phyloP scores from a whole-genome alignment of 75 land plant genomes.

The Adiantum capillusveneris region DNA sequence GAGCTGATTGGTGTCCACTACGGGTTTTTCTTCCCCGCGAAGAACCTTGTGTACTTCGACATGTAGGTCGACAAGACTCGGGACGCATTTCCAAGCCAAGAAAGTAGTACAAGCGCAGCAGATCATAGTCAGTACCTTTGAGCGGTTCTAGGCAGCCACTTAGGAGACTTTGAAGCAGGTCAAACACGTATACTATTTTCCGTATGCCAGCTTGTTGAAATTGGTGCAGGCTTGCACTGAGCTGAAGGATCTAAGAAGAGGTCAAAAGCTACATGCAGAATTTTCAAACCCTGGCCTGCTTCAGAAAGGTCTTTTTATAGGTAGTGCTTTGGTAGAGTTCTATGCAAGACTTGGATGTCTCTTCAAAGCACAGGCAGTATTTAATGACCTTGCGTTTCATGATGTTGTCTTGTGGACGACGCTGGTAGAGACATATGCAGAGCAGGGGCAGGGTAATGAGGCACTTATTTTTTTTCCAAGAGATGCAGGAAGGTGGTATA shows the following conservation, averaged over 20 bases:
- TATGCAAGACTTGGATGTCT: slow-evolving; percentile 8
- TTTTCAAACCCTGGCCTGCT: slow-evolving; percentile 39
- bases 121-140: too few species aligned
- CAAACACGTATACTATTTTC: too few species aligned
- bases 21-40: too few species aligned
- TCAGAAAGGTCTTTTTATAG: slow-evolving; percentile 42
- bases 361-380: slow-evolving; percentile 3
- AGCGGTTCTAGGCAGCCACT: too few species aligned
- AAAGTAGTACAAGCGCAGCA: too few species aligned
- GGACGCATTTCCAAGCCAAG: too few species aligned
- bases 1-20: too few species aligned
- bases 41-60: too few species aligned
- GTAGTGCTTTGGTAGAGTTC: slow-evolving; percentile 53
- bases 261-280: slow-evolving; percentile 56
- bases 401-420: slow-evolving; percentile 41
- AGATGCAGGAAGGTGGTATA: slow-evolving; percentile 23
- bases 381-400: slow-evolving; percentile 4
- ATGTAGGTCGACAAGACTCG: too few species aligned
- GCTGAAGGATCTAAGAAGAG: slow-evolving; percentile 38
- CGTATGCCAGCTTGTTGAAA: too few species aligned
- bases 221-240: slow-evolving; percentile 56
- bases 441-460: slow-evolving; percentile 17
- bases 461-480: slow-evolving; percentile 16
- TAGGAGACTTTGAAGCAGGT: too few species aligned
- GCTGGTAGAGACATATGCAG: slow-evolving; percentile 21